These are phyloP conservation scores for Papilionanthe hybrid DNA, from an alignment of 116 monocot genomes.

Conservation along the genomic window DNA sequence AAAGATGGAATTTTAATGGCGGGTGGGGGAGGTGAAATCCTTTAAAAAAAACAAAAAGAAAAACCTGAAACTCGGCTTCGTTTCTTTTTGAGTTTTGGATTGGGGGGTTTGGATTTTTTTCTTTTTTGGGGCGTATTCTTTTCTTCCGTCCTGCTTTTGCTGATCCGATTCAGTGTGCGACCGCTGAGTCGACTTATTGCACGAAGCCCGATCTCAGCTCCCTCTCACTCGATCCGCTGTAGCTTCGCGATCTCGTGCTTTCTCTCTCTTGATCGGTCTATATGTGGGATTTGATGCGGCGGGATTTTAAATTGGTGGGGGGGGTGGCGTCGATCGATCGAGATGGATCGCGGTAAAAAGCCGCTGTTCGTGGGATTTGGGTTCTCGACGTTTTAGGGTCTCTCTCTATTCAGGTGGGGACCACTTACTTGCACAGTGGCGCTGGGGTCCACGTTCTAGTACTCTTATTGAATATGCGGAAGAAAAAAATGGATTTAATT, in stretches of 20 bases:
- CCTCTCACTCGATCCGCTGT: slow-evolving; percentile 5
- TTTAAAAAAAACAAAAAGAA: not conserved
- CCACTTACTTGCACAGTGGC: not conserved
- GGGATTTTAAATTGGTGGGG: slow-evolving; percentile 1
- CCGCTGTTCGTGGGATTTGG: not conserved
- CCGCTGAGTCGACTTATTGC: slow-evolving; percentile 1
- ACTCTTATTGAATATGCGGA: too few relatives aligned
- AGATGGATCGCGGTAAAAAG: slow-evolving; percentile 5
- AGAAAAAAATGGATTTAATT: too few relatives aligned
- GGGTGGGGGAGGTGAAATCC: not conserved
- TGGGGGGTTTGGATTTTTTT: slow-evolving; percentile 8
- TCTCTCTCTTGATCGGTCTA: slow-evolving; percentile 5
- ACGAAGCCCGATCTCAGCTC: slow-evolving; percentile 5
- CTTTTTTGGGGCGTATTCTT: slow-evolving; percentile 5
- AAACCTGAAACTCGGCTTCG: slow-evolving; percentile 6
- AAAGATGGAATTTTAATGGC: too few relatives aligned
- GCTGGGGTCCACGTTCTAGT: too few relatives aligned
- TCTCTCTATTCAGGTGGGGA: not conserved
- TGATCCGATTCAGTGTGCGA: slow-evolving; percentile 25
- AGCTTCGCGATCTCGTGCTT: not conserved
- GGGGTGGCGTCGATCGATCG: slow-evolving; percentile 1
- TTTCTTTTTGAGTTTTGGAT: slow-evolving; percentile 2
- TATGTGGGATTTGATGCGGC: not conserved
- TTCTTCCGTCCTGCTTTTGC: slow-evolving; percentile 15
- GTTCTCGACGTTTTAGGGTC: not conserved